Percentiles rank a stretch among this genome's conserved stretches.
Evolutionary conservation across 176 grass and related monocot species (phyloP).

Genomic region (bread wheat (Triticum aestivum)): DNA sequence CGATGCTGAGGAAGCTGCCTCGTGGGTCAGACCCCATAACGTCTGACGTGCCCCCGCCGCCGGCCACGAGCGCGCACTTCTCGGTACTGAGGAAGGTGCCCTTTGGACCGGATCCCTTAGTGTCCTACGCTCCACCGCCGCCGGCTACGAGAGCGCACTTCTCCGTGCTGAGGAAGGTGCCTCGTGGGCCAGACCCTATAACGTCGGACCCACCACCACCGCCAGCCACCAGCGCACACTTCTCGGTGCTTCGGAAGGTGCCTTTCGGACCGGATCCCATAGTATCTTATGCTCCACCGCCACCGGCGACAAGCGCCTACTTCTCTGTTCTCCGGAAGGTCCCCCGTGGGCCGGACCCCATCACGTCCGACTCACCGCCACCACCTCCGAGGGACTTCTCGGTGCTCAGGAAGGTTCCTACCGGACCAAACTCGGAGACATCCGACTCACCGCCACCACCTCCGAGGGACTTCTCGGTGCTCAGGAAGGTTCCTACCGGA

Average conservation of each 20-base stretch:
- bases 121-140: background rate
- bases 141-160: background rate
- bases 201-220: background rate
- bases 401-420: background rate
- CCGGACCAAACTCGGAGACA: background rate
- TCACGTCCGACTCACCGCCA: background rate
- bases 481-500: background rate
- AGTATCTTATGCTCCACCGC: background rate
- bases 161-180: background rate
- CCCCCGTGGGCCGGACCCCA: background rate
- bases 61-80: background rate
- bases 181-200: background rate
- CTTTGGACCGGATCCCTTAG: no score
- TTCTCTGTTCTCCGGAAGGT: background rate
- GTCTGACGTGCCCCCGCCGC: background rate
- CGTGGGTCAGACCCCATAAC: background rate
- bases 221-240: no score
- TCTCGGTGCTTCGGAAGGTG: background rate
- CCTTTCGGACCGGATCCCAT: background rate
- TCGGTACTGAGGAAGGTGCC: background rate
- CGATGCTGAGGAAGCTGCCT: background rate
- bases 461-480: background rate
- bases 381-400: background rate
- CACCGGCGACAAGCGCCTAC: background rate
- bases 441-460: background rate